Percentiles rank a stretch among this genome's conserved stretches.
phyloP scores from a whole-genome alignment of 164 flowering plant genomes.

The Tetracentron sinense region DNA sequence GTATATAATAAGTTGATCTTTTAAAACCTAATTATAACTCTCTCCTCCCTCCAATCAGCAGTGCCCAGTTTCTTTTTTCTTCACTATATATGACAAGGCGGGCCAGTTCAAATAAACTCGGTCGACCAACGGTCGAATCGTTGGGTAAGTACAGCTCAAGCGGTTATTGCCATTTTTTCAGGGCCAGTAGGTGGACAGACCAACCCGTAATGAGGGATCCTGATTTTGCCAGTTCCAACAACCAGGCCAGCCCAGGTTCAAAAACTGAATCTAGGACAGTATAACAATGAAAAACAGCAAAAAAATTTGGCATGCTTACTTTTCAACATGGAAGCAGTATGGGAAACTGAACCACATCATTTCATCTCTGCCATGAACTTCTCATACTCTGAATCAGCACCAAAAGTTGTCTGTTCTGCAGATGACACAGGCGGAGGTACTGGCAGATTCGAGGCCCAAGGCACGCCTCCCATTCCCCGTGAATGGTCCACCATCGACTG shows the following conservation, averaged over 20 bases:
- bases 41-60: too few relatives aligned
- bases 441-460: slow-evolving; percentile 74
- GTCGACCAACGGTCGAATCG: too few relatives aligned
- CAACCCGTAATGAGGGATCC: too few relatives aligned
- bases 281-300: background rate
- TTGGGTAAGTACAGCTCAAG: too few relatives aligned
- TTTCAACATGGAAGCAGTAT: slow-evolving; percentile 4
- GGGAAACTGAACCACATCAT: slow-evolving; percentile 26
- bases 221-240: background rate
- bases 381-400: slow-evolving; percentile 78
- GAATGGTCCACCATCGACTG: slow-evolving; percentile 35
- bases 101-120: too few relatives aligned
- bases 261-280: background rate
- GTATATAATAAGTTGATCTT: too few relatives aligned
- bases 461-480: slow-evolving; percentile 48
- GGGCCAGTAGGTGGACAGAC: too few relatives aligned
- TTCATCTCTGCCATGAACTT: slow-evolving; percentile 94
- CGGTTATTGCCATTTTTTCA: too few relatives aligned
- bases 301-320: slow-evolving; percentile 19
- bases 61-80: too few relatives aligned
- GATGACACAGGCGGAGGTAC: slow-evolving; percentile 50
- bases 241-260: too few relatives aligned
- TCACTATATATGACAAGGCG: too few relatives aligned
- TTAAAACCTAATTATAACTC: too few relatives aligned
- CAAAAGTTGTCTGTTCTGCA: slow-evolving; percentile 44